These are phyloP conservation scores for Gnaphalium uliginosum DNA, from an alignment of 129 eudicot genomes.

Conservation along the genomic window DNA sequence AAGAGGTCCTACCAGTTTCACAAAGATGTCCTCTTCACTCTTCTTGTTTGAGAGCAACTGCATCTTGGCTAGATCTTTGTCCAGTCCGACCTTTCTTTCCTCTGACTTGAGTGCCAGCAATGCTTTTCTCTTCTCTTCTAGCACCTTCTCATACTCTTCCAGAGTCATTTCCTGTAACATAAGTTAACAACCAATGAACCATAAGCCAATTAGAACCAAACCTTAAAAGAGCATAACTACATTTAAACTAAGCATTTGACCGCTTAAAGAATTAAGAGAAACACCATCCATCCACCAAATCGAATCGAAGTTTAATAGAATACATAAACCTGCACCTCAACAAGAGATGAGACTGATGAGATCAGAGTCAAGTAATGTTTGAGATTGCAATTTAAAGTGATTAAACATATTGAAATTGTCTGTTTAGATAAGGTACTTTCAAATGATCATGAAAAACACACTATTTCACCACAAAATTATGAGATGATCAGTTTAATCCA, in stretches of 20 bases:
- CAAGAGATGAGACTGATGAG: background rate
- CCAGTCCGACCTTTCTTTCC: conserved; percentile 41
- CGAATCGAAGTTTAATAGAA: too few species aligned
- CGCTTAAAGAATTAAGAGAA: background rate
- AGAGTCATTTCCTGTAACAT: conserved; percentile 77
- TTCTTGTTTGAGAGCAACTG: conserved; percentile 35
- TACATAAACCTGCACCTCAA: background rate
- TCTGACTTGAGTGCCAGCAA: conserved; percentile 46
- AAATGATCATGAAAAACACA: too few species aligned
- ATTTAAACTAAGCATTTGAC: background rate
- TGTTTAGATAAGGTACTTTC: background rate
- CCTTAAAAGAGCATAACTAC: background rate
- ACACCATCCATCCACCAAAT: background rate
- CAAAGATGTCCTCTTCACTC: conserved; percentile 42
- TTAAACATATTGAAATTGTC: background rate
- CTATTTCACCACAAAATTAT: background rate
- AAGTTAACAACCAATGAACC: background rate
- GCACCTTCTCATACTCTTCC: conserved; percentile 88
- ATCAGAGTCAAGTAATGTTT: background rate
- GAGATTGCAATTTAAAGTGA: background rate
- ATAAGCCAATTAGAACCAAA: background rate
- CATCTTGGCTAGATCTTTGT: conserved; percentile 35
- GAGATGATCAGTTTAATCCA: background rate
- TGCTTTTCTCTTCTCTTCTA: conserved; percentile 82
- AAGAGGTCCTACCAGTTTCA: conserved; percentile 39